These are phyloP conservation scores for Metschnikowia continentalis DNA, from an alignment of 805 yeast genomes.

Conservation along the genomic window DNA sequence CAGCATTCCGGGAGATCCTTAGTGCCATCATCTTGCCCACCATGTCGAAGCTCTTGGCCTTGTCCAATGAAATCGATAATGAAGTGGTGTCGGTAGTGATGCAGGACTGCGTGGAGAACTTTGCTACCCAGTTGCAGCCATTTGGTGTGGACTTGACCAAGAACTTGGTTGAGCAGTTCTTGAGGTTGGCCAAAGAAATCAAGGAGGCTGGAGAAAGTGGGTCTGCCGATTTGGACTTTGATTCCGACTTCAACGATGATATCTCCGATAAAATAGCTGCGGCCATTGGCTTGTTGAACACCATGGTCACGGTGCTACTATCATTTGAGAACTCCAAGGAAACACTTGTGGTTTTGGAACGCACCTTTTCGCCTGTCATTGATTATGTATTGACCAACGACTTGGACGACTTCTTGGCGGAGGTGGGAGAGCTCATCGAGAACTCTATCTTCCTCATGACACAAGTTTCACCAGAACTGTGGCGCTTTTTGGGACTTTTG, in stretches of 20 bases:
- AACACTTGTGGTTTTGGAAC: constrained; percentile 60
- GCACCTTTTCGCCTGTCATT: constrained; percentile 64
- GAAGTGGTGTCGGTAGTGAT: constrained; percentile 86
- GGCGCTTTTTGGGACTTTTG: constrained; percentile 63
- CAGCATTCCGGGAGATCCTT: constrained; percentile 64
- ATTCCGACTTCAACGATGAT: constrained; percentile 25
- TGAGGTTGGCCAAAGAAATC: constrained; percentile 35
- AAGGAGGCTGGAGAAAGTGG: constrained; percentile 44
- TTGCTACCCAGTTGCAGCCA: constrained; percentile 69
- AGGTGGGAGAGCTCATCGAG: constrained; percentile 66
- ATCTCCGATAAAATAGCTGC: constrained; percentile 72
- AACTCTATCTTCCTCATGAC: constrained; percentile 38
- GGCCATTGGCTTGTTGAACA: constrained; percentile 74
- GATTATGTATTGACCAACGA: constrained; percentile 61
- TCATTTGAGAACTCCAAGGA: constrained; percentile 79
- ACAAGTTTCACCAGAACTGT: constrained; percentile 57
- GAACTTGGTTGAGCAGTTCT: constrained; percentile 24
- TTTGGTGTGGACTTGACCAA: constrained; percentile 27
- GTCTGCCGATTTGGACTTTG: constrained; percentile 21
- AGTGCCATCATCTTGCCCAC: constrained; percentile 69
- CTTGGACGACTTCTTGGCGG: constrained; percentile 70
- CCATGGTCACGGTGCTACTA: constrained; percentile 74
- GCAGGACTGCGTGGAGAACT: constrained; percentile 92
- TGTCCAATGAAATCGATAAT: constrained; percentile 79
- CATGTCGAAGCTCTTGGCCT: constrained; percentile 70